Evolutionary conservation across 2,329 filamentous ascomycete species (phyloP), one percentile per base, ranked within the genome.

Genomic region (Sporothrix brunneoviolacea): DNA sequence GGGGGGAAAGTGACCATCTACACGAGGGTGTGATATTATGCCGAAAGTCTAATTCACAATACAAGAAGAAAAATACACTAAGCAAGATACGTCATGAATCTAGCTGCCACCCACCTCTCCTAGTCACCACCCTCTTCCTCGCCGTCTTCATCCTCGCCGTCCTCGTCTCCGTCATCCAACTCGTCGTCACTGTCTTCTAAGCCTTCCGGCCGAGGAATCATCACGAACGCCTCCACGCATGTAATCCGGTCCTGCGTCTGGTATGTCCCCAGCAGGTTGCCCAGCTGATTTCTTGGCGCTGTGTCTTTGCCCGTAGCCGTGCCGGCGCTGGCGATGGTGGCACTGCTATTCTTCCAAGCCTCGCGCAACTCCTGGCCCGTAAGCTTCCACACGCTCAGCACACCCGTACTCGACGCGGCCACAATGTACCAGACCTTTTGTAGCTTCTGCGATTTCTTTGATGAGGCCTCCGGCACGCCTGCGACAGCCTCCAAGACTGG

Each of bases 241-340:
- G 91, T 97, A 58, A 97, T 90, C 51, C 93, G 76, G 64, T 91
- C 91, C 40, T 84, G 83, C 19, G 91, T 95, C 67, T 91, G 85
- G 61, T 93, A 93, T 28, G 79, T 82, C 15, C 84, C 89, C 39
- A 95, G 64, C 50, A 94, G 64, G 57, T 70, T 76, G 27, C 88
- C 90, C 19, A 87, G 59, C 54, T 68, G 64, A n/a, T n/a, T n/a
- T 56, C 59, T 64, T 32, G 59, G 55, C 19, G 47, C 37, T 51
- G 57, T 59, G 57, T 53, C 54, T 40, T 54, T 64, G 58, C 51
- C 54, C 40, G 55, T 63, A 58, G 51, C 61, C 54, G 56, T 61
- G 58, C 16, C 59, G 59, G 21, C 36, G 16, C 21, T 40, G 42
- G 37, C 28, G 15, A 37, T 43, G 19, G 12, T 19, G 5, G 36